These are phyloP conservation scores for Cutaneotrichosporon curvatum DNA, from an alignment of 1,284 basidiomycete genomes.

Conservation along the genomic window DNA sequence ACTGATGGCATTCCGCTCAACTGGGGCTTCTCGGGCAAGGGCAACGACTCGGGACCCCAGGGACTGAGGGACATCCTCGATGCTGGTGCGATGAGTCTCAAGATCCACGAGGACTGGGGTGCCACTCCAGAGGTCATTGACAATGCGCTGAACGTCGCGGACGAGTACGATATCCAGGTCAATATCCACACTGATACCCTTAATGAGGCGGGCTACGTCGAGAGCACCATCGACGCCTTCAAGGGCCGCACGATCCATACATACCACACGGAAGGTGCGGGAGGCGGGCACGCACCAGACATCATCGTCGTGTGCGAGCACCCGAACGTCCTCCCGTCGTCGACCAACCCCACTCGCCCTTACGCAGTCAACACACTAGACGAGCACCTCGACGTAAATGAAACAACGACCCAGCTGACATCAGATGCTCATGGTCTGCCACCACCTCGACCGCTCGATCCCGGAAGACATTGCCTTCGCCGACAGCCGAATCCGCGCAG, in stretches of 20 bases:
- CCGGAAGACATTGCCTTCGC: constrained; percentile 94
- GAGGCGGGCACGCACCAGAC: constrained; percentile 95
- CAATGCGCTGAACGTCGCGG: constrained; percentile 71
- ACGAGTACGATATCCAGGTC: constrained; percentile 92
- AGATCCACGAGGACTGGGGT: constrained; percentile 99
- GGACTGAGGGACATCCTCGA: constrained; percentile 72
- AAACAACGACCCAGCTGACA: neutral
- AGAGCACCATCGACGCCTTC: constrained; percentile 83
- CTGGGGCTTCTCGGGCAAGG: constrained; percentile 87
- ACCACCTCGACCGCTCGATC: constrained; percentile 81
- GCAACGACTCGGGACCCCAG: constrained; percentile 73
- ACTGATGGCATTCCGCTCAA: constrained; percentile 87
- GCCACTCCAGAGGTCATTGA: constrained; percentile 78
- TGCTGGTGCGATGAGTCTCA: constrained; percentile 85
- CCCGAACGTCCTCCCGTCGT: constrained; percentile 88
- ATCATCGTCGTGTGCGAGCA: constrained; percentile 92
- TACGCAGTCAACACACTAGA: constrained; percentile 89
- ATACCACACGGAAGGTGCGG: constrained; percentile 93
- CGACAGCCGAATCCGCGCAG: constrained; percentile 91
- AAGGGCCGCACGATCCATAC: constrained; percentile 90
- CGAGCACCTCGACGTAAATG: constrained; percentile 86
- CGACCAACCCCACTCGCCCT: constrained; percentile 94
- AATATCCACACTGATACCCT: constrained; percentile 97
- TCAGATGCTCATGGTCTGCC: constrained; percentile 91
- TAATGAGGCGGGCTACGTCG: constrained; percentile 70